Conservation (phyloP, 2,329 filamentous ascomycete species). For the Fusarium azukiicola region DNA sequence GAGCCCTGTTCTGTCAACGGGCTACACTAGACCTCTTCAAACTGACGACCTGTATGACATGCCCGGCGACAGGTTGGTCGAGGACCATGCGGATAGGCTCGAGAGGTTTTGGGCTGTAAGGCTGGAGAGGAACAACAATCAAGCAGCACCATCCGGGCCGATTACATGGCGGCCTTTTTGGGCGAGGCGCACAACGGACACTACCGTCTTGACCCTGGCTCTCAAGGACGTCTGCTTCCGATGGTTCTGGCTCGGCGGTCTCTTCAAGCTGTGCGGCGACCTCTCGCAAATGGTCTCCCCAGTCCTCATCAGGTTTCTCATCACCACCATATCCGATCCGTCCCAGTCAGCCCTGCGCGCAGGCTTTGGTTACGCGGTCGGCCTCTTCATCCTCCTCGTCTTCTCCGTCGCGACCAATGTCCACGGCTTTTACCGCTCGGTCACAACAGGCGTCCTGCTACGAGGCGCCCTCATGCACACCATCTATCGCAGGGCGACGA, state of each 20-base stretch:
- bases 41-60: constrained; percentile 37
- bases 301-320: constrained; percentile 40
- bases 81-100: constrained; percentile 39
- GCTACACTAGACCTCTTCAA: constrained; percentile 41
- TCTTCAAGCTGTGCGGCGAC: constrained; percentile 54
- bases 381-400: constrained; percentile 25
- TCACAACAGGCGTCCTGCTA: constrained; percentile 25
- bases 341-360: constrained; percentile 28
- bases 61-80: constrained; percentile 30
- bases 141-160: neutral
- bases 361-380: constrained; percentile 40
- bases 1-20: constrained; percentile 27
- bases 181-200: constrained; percentile 50
- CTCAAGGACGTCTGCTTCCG: constrained; percentile 57
- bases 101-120: constrained; percentile 36
- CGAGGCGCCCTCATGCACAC: constrained; percentile 40
- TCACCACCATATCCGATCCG: constrained; percentile 29
- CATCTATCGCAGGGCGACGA: constrained; percentile 41
- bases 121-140: constrained; percentile 11
- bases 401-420: constrained; percentile 43
- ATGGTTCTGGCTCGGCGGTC: constrained; percentile 56
- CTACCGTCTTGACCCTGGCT: constrained; percentile 53
- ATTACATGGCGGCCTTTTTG: constrained; percentile 51
- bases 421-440: constrained; percentile 38
- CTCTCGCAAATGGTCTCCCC: constrained; percentile 41